Evolutionary conservation across 192 early-diverging fungal genomes (phyloP).

Genomic region (Hyaloraphidium curvatum): DNA sequence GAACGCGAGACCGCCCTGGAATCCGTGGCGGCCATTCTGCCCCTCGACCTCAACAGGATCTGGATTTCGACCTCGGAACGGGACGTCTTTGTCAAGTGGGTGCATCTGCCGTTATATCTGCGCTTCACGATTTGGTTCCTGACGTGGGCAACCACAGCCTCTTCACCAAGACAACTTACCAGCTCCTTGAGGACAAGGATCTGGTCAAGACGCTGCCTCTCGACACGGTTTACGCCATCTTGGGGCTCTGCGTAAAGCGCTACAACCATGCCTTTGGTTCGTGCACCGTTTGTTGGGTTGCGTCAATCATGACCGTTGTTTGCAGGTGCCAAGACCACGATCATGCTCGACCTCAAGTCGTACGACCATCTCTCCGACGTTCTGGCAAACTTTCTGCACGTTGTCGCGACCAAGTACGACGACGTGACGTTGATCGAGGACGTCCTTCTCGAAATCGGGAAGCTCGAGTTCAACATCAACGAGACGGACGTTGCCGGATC

Average conservation of each 20-base stretch:
- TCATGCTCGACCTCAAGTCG: slow-evolving; percentile 65
- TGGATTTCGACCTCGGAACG: slow-evolving; percentile 49
- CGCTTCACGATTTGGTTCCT: background rate
- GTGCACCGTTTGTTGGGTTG: background rate
- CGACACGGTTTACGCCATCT: slow-evolving; percentile 40
- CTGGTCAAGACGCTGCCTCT: slow-evolving; percentile 39
- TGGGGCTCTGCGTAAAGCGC: slow-evolving; percentile 57
- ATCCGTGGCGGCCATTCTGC: slow-evolving; percentile 24
- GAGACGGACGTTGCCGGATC: background rate
- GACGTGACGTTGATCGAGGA: slow-evolving; percentile 51
- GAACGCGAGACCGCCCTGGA: slow-evolving; percentile 38
- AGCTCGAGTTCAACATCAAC: slow-evolving; percentile 28
- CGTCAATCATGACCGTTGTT: slow-evolving; percentile 12
- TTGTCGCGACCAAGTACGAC: slow-evolving; percentile 35
- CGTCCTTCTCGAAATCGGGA: slow-evolving; percentile 37
- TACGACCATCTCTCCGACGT: slow-evolving; percentile 65
- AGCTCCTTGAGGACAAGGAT: slow-evolving; percentile 57
- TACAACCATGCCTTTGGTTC: slow-evolving; percentile 59
- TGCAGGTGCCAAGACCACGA: slow-evolving; percentile 47
- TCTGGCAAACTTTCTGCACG: slow-evolving; percentile 57
- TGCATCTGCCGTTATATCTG: background rate
- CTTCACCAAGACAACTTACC: slow-evolving; percentile 56
- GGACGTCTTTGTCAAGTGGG: slow-evolving; percentile 41
- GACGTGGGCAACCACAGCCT: slow-evolving; percentile 16
- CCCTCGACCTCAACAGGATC: slow-evolving; percentile 42